Evolutionary conservation across 192 early-diverging fungal species (phyloP).

Genomic region (Dissophora ornata): DNA sequence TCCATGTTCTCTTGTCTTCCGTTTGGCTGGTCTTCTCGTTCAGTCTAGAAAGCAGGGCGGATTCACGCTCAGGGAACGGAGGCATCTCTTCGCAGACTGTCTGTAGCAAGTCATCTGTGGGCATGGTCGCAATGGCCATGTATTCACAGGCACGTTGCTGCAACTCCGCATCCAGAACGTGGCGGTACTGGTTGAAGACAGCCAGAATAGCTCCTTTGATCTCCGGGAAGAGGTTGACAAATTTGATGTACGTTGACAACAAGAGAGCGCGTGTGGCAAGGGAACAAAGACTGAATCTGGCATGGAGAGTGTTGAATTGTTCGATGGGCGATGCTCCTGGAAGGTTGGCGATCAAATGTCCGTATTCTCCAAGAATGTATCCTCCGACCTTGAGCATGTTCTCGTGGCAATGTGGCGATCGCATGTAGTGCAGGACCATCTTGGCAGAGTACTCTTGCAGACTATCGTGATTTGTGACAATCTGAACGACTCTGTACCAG

Average conservation of each 20-base stretch:
- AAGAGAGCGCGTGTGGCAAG: conserved; percentile 84
- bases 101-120: conserved; percentile 90
- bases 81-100: conserved; percentile 99
- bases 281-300: conserved; percentile 87
- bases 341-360: conserved; percentile 92
- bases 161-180: conserved; percentile 93
- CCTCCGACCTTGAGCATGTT: conserved; percentile 95
- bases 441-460: conserved; percentile 94
- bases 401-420: conserved; percentile 95
- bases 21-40: conserved; percentile 90
- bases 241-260: conserved; percentile 94
- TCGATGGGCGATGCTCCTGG: conserved; percentile 89
- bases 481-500: conserved; percentile 98
- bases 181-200: conserved; percentile 88
- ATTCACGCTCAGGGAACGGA: conserved; percentile 94
- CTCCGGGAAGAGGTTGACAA: conserved; percentile 98
- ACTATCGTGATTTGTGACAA: conserved; percentile 95
- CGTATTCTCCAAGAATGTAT: conserved; percentile 98
- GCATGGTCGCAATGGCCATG: conserved; percentile 82
- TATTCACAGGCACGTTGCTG: conserved; percentile 99
- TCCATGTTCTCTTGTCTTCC: conserved; percentile 96
- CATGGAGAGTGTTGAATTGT: conserved; percentile 94
- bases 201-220: conserved; percentile 89
- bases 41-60: conserved; percentile 83
- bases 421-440: conserved; percentile 83